Evolutionary conservation across 352 stramenopile genomes (phyloP).

Genomic region (Phytophthora europaea): DNA sequence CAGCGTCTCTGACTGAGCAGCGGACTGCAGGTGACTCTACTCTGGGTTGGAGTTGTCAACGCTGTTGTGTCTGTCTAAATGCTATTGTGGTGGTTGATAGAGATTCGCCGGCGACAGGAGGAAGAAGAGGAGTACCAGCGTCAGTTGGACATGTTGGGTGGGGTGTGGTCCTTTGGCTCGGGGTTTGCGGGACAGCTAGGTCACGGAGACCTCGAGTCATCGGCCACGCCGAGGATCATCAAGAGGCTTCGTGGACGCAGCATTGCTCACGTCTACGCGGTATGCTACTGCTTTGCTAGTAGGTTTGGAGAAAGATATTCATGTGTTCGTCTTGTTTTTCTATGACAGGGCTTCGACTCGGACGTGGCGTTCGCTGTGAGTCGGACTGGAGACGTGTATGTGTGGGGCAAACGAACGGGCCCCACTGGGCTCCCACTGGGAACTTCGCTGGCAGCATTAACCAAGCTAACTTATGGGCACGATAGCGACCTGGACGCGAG

Average conservation of each 20-base stretch:
- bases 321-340: neutral
- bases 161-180: constrained; percentile 86
- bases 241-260: constrained; percentile 72
- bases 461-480: constrained; percentile 54
- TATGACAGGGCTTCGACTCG: constrained; percentile 79
- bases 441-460: constrained; percentile 41
- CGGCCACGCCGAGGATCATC: constrained; percentile 64
- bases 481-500: constrained; percentile 60
- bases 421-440: constrained; percentile 61
- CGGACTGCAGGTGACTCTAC: constrained; percentile 51
- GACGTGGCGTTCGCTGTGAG: constrained; percentile 81
- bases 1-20: constrained; percentile 67
- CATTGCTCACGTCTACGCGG: constrained; percentile 81
- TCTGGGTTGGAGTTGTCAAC: no score
- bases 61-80: neutral
- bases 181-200: constrained; percentile 78
- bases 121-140: constrained; percentile 78
- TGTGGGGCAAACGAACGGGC: constrained; percentile 78
- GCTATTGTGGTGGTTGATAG: constrained; percentile 29
- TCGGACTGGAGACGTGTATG: constrained; percentile 77
- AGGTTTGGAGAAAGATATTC: neutral
- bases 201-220: constrained; percentile 76
- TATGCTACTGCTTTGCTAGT: constrained; percentile 33
- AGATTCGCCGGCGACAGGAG: constrained; percentile 63
- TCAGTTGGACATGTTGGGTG: constrained; percentile 83